Conservation (phyloP, 2,329 filamentous ascomycete genomes). For the Claviceps digitariae region DNA sequence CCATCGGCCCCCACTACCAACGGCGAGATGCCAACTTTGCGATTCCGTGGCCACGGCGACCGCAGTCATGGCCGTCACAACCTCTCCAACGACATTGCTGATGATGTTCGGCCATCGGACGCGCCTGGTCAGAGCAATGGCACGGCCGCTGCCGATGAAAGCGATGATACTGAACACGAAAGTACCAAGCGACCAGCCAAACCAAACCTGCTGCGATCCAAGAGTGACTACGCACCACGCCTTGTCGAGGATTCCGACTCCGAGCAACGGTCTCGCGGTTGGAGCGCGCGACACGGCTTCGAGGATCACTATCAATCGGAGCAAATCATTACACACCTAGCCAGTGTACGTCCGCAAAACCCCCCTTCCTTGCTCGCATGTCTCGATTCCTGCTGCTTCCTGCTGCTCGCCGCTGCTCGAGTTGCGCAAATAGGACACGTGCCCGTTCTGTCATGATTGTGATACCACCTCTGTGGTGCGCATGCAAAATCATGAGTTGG, state of each 20-base stretch:
- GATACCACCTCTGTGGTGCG: background rate
- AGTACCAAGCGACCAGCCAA: slow-evolving; percentile 28
- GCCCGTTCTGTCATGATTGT: slow-evolving; percentile 3
- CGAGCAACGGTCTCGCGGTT: slow-evolving; percentile 33
- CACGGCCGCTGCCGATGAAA: slow-evolving; percentile 11
- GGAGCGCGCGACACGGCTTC: slow-evolving; percentile 69
- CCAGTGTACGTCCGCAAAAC: slow-evolving; percentile 47
- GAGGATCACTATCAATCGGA: slow-evolving; percentile 85
- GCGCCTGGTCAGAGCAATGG: slow-evolving; percentile 31
- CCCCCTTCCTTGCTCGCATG: background rate
- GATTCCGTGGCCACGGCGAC: slow-evolving; percentile 15
- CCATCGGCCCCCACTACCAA: slow-evolving; percentile 15
- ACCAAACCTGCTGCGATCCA: slow-evolving; percentile 40
- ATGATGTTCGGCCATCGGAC: slow-evolving; percentile 30
- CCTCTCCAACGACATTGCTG: slow-evolving; percentile 13
- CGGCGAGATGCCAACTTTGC: slow-evolving; percentile 17
- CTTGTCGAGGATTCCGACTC: slow-evolving; percentile 27
- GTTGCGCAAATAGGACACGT: slow-evolving; percentile 5
- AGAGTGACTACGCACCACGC: slow-evolving; percentile 39
- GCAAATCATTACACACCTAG: slow-evolving; percentile 74
- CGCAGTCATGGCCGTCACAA: slow-evolving; percentile 17
- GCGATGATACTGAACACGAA: slow-evolving; percentile 22
- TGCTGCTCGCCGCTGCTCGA: background rate
- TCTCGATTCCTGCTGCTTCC: background rate
- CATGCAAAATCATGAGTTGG: background rate